phyloP scores from a whole-genome alignment of 495 filamentous ascomycete species.

The Tuber umbilicatum region DNA sequence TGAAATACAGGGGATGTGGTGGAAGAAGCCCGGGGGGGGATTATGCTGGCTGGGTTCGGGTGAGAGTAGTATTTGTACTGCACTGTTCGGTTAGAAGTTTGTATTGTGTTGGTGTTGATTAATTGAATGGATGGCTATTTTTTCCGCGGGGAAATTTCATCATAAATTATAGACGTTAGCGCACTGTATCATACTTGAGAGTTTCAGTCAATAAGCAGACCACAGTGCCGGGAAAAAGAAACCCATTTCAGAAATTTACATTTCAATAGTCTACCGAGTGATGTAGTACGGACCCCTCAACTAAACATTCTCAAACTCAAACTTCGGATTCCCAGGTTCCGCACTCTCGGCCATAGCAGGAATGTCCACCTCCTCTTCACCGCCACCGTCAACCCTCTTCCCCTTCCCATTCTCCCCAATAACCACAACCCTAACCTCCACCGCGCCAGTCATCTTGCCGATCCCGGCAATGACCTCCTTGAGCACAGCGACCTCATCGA shows the following conservation, averaged over 20 bases:
- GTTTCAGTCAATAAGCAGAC: neutral
- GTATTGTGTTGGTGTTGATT: neutral
- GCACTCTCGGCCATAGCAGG: constrained; percentile 57
- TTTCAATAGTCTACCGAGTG: constrained; percentile 1
- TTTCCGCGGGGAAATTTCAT: neutral
- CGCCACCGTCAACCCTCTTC: constrained; percentile 48
- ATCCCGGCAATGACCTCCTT: constrained; percentile 53
- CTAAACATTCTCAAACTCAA: constrained; percentile 68
- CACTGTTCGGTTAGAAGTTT: neutral
- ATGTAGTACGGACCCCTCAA: neutral
- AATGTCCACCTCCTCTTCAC: constrained; percentile 52
- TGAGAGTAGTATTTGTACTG: neutral
- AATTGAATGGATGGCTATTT: neutral
- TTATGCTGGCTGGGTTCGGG: neutral
- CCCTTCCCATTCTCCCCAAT: constrained; percentile 66
- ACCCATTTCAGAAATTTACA: neutral
- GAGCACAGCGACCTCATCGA: constrained; percentile 72
- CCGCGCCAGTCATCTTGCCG: constrained; percentile 60
- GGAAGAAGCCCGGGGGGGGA: neutral
- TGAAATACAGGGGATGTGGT: neutral
- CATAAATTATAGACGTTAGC: neutral
- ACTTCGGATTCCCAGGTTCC: constrained; percentile 71
- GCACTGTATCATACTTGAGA: neutral
- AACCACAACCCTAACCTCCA: constrained; percentile 56
- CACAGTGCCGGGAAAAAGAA: neutral